Conservation (phyloP, 495 filamentous ascomycete genomes). For the Lophiostoma macrostomum region DNA sequence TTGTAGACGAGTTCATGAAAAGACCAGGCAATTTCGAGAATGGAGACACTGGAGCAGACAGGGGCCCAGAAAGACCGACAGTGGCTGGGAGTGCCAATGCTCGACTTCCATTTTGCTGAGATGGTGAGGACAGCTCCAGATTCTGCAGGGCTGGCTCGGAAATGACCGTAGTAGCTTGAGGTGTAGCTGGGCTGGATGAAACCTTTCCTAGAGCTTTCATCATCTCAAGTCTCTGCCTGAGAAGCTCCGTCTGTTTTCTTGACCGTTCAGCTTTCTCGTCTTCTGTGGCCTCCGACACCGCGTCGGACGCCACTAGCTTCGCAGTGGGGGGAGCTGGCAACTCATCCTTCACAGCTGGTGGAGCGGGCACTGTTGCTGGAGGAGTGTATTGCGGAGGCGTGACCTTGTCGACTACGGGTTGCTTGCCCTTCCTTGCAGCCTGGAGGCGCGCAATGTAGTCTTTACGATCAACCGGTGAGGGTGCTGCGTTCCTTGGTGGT, state of each 20-base stretch:
- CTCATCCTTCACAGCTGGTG: too few relatives aligned
- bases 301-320: neutral
- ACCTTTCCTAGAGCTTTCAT: constrained; percentile 13
- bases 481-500: constrained; percentile 6
- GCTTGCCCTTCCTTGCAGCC: constrained; percentile 52
- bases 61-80: too few relatives aligned
- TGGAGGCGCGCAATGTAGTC: constrained; percentile 72
- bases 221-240: constrained; percentile 28
- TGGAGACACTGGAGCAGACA: neutral
- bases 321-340: too few relatives aligned
- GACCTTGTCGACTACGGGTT: constrained; percentile 2
- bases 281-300: neutral
- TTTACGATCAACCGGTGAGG: constrained; percentile 59
- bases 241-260: constrained; percentile 30
- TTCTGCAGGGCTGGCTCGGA: neutral
- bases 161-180: neutral
- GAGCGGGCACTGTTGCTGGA: neutral
- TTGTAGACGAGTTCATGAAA: constrained; percentile 45
- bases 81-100: too few relatives aligned
- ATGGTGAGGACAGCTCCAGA: neutral
- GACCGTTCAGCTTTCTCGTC: constrained; percentile 21
- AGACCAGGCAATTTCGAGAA: constrained; percentile 52
- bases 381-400: constrained; percentile 4
- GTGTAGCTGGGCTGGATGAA: neutral
- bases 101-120: too few relatives aligned